Base-by-base conservation (phyloP, 768 basidiomycete genomes). In the Coprinopsis sp. region DNA sequence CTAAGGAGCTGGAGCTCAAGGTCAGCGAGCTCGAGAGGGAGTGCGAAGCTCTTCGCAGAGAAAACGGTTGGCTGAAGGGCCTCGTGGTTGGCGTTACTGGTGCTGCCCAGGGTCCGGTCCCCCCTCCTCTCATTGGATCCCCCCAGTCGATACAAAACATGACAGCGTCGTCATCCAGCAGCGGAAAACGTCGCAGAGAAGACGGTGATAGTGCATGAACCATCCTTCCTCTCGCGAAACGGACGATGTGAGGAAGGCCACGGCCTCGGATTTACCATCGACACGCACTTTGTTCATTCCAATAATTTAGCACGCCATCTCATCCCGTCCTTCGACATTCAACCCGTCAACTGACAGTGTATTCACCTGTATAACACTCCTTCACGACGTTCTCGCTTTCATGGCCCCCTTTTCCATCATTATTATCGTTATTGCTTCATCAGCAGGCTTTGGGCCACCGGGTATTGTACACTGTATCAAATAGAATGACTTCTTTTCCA, bases 21-120 rank as follows among this genome's bases (percentile, higher is more conserved):
- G 89, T 94, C 12, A 73, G 67, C 45, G 88, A 88, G 57, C 74
- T 96, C 12, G 93, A 96, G 69, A 78, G 87, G 63, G 91, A 95
- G 65, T 93, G 93, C 64, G 92, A 95, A 64, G 82, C 79, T 0
- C 72, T 94, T 40, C 73, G 90, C 38, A 74, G 88, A 48, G 92
- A 96, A 70, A 96, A 96, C 57, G 87, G 87, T 1, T 95, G 91
- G 91, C 63, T 95, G 54, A 89, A 92, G 67, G 88, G 91, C 0
- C 67, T 95, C 12, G 89, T 95, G 5, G 89, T 93, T 3, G 87
- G 88, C 23, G 87, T 91, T 11, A 91, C 90, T 1, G 87, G 87
- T 18, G 87, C 78, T 28, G 81, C 72, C 22, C 72, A 74, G 50
- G 69, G 59, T 14, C 66, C 71, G 2, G 53, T 57, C 33, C 56